These are phyloP conservation scores for Rubia peregrina DNA, from an alignment of 305 asterid genomes.

Conservation along the genomic window DNA sequence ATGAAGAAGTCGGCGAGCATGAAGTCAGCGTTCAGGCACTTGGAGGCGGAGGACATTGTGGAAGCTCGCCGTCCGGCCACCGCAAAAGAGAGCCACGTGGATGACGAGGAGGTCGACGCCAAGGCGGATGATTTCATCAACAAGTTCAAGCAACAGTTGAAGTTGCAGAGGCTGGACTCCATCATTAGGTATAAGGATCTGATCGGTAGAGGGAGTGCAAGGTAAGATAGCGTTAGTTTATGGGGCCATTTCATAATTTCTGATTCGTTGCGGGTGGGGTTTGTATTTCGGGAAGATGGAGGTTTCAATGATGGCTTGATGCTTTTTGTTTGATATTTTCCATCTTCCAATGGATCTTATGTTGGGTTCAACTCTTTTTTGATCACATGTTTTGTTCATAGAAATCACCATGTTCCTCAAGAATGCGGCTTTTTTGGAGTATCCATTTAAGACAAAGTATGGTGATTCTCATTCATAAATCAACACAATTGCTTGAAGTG, in stretches of 20 bases:
- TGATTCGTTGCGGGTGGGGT: conserved; percentile 16
- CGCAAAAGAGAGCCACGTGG: conserved; percentile 23
- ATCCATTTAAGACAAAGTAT: background rate
- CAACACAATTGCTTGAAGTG: background rate
- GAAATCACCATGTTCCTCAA: conserved; percentile 16
- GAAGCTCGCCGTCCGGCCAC: conserved; percentile 74
- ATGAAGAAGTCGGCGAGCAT: conserved; percentile 64
- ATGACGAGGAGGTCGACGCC: conserved; percentile 62
- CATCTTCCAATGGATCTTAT: background rate
- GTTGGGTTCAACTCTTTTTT: conserved; percentile 1
- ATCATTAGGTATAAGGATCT: conserved; percentile 61
- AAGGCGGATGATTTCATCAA: conserved; percentile 81
- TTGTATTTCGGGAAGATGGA: conserved; percentile 11
- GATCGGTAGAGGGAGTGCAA: conserved; percentile 45
- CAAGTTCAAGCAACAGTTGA: conserved; percentile 73
- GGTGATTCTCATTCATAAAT: background rate
- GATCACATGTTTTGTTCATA: conserved; percentile 20
- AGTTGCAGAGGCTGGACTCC: conserved; percentile 78
- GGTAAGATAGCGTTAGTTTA: conserved; percentile 11
- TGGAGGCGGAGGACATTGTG: conserved; percentile 41
- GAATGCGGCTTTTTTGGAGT: conserved; percentile 20
- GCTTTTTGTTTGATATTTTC: background rate
- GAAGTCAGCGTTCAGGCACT: conserved; percentile 48
- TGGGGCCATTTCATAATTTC: conserved; percentile 32
- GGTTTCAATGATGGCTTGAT: background rate